Conservation (phyloP, 805 yeast genomes). For the Pichia cephalocereana region DNA sequence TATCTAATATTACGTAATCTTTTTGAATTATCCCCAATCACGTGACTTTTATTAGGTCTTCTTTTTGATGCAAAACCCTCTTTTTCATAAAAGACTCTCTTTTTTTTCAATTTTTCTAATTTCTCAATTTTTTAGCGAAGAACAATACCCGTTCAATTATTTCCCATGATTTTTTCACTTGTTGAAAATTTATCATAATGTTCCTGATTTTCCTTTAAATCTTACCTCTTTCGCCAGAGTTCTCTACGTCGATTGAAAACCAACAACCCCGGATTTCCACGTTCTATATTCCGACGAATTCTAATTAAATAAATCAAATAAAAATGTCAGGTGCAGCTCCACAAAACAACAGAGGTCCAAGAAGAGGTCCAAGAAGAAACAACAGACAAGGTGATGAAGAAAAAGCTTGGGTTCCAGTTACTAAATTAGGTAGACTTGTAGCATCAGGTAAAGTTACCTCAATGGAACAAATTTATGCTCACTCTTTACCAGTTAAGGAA, state of each 20-base stretch:
- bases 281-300: constrained; percentile 49
- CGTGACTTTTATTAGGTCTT: too few relatives aligned
- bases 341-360: constrained; percentile 32
- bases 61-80: too few relatives aligned
- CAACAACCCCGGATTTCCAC: constrained; percentile 67
- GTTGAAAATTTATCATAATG: too few relatives aligned
- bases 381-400: constrained; percentile 84
- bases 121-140: too few relatives aligned
- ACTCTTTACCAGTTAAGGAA: constrained; percentile 99
- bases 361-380: constrained; percentile 51
- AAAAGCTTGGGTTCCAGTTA: constrained; percentile 99
- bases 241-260: constrained; percentile 48
- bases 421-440: constrained; percentile 99
- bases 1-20: too few relatives aligned
- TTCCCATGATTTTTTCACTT: too few relatives aligned
- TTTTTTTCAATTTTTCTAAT: too few relatives aligned
- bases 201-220: background rate
- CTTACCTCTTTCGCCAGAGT: background rate
- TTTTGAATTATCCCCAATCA: too few relatives aligned
- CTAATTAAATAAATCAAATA: constrained; percentile 11
- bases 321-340: constrained; percentile 39
- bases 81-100: too few relatives aligned
- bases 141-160: too few relatives aligned
- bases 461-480: constrained; percentile 97
- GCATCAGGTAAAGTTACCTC: constrained; percentile 96